A percentile compares a stretch with the other conserved stretches of the same genome.
Conservation (phyloP, 306 rosid genomes). For the Argentina anserina region DNA sequence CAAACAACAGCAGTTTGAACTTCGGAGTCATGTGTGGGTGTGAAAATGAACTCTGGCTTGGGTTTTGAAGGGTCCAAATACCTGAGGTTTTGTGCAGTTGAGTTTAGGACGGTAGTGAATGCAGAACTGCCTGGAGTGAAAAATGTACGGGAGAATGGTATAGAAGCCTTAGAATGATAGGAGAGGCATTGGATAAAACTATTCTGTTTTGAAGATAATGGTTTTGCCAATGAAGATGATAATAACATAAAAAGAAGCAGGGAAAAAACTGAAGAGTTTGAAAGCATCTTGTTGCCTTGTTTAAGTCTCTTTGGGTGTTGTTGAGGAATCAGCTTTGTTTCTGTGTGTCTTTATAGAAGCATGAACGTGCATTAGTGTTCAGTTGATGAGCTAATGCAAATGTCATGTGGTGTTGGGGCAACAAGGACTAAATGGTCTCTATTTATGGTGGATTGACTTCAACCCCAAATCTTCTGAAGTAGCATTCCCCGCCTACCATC, state of each 20-base stretch:
- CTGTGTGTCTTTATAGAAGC: conserved; percentile 7
- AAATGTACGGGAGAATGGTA: conserved; percentile 40
- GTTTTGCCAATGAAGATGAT: conserved; percentile 29
- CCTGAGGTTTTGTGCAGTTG: conserved; percentile 68
- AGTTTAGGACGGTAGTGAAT: conserved; percentile 48
- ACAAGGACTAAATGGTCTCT: background rate
- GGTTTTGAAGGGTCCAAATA: conserved; percentile 49
- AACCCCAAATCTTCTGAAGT: background rate
- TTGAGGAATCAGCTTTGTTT: background rate
- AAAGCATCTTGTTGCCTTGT: conserved; percentile 26
- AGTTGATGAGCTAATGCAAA: conserved; percentile 11
- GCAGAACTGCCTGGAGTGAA: conserved; percentile 41
- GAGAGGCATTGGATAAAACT: conserved; percentile 46
- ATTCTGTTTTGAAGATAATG: conserved; percentile 36
- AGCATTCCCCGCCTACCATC: background rate
- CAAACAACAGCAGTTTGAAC: conserved; percentile 62
- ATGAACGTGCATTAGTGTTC: background rate
- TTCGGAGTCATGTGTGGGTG: conserved; percentile 49
- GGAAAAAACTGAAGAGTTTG: conserved; percentile 13
- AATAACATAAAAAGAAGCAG: conserved; percentile 31
- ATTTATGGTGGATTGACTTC: background rate
- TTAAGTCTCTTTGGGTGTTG: conserved; percentile 1
- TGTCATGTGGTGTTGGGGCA: conserved; percentile 14
- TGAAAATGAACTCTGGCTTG: conserved; percentile 59
- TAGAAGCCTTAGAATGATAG: conserved; percentile 27